phyloP scores from a whole-genome alignment of 176 grass and related monocot genomes.

The Canna indica region DNA sequence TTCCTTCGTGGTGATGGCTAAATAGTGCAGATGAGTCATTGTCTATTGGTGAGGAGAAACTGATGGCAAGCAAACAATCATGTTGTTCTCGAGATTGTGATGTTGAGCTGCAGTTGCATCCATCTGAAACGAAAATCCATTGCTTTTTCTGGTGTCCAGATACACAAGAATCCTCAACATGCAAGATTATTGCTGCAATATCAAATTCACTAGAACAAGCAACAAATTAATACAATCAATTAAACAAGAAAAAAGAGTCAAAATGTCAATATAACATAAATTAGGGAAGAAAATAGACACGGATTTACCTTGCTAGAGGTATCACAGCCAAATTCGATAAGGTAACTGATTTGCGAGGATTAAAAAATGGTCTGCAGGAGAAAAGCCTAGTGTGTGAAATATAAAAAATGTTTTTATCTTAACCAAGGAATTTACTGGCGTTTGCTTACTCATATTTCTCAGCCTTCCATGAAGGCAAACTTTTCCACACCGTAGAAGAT shows the following conservation, averaged over 20 bases:
- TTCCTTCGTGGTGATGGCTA: conserved; percentile 44
- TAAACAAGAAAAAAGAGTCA: not conserved
- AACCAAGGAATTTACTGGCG: conserved; percentile 8
- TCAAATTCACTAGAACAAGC: conserved; percentile 80
- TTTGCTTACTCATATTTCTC: conserved; percentile 71
- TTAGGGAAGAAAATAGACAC: conserved; percentile 3
- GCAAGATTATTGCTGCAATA: conserved; percentile 60
- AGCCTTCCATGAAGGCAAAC: conserved; percentile 36
- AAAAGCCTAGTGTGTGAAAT: not conserved
- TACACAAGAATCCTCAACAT: conserved; percentile 64
- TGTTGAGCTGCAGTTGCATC: conserved; percentile 35
- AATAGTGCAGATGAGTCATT: conserved; percentile 52
- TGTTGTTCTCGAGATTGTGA: conserved; percentile 33
- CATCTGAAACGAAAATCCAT: conserved; percentile 86
- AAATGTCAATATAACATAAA: conserved; percentile 6
- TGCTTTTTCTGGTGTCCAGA: conserved; percentile 63
- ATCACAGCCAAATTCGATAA: conserved; percentile 69
- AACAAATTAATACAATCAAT: not conserved
- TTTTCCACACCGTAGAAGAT: conserved; percentile 62
- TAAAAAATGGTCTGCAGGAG: conserved; percentile 65
- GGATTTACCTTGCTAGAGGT: conserved; percentile 58
- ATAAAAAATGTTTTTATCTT: not conserved
- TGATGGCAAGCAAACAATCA: conserved; percentile 61
- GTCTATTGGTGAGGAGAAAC: conserved; percentile 40
- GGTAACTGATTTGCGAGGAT: conserved; percentile 55